Conservation (phyloP, 805 yeast genomes). For the Starmerella riodocensis region DNA sequence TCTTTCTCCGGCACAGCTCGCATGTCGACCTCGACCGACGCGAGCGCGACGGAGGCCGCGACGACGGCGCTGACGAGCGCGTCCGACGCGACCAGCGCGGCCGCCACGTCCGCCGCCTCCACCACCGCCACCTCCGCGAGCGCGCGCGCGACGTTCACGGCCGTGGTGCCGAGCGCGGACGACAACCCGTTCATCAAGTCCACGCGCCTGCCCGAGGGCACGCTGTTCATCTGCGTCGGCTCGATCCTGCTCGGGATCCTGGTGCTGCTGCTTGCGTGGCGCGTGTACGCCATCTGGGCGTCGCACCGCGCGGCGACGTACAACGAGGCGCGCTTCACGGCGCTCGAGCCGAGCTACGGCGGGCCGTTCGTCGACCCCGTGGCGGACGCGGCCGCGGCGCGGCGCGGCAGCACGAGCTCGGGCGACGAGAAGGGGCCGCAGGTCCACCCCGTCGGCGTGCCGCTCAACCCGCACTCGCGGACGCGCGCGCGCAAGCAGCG, state of each 20-base stretch:
- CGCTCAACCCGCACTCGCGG: constrained; percentile 9
- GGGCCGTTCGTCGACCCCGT: constrained; percentile 21
- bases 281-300: constrained; percentile 33
- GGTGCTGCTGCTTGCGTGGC: constrained; percentile 40
- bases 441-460: constrained; percentile 14
- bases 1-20: too few species aligned
- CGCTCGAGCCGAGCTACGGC: constrained; percentile 19
- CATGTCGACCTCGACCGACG: too few species aligned
- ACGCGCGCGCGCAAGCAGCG: constrained; percentile 3
- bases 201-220: constrained; percentile 49
- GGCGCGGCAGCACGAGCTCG: constrained; percentile 3
- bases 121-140: constrained; percentile 7
- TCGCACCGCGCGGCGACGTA: constrained; percentile 43
- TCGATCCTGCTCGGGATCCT: constrained; percentile 49
- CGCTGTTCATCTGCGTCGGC: constrained; percentile 75
- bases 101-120: constrained; percentile 10
- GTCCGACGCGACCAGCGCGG: neutral
- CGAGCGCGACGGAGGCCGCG: too few species aligned
- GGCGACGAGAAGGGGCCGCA: constrained; percentile 13
- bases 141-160: constrained; percentile 20
- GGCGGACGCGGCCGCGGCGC: constrained; percentile 15
- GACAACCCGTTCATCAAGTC: constrained; percentile 53
- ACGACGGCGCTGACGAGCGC: too few species aligned
- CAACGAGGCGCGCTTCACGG: constrained; percentile 26
- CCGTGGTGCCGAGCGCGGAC: constrained; percentile 44